Percentiles rank a stretch among this genome's conserved stretches.
Conservation (phyloP, 257 asterid species). For the Agastache rugosa region DNA sequence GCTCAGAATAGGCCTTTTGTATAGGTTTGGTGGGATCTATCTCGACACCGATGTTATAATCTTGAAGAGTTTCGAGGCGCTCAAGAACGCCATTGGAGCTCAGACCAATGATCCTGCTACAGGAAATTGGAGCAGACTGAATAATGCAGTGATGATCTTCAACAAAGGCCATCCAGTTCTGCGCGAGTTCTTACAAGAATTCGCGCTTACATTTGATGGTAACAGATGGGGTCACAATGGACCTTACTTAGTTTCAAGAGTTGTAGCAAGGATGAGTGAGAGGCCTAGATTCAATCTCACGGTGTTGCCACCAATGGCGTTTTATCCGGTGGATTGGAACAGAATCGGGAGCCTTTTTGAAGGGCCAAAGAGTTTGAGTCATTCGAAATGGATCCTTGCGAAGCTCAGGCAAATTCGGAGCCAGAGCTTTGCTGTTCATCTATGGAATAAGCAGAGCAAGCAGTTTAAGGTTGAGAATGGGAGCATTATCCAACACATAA, state of each 20-base stretch:
- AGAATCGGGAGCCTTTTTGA: constrained; percentile 58
- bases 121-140: constrained; percentile 77
- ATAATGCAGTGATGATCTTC: constrained; percentile 83
- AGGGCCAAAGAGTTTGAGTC: constrained; percentile 54
- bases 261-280: constrained; percentile 61
- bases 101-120: constrained; percentile 65
- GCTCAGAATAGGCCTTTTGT: constrained; percentile 70
- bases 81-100: constrained; percentile 74
- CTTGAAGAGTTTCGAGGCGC: constrained; percentile 55
- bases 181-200: constrained; percentile 73
- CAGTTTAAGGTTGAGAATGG: constrained; percentile 60
- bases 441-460: constrained; percentile 89
- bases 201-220: constrained; percentile 81
- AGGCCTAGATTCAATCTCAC: constrained; percentile 62
- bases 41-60: constrained; percentile 74
- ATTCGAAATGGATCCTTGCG: constrained; percentile 56
- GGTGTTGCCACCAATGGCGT: constrained; percentile 67
- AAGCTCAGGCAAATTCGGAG: constrained; percentile 58
- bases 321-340: constrained; percentile 89
- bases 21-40: constrained; percentile 81
- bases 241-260: constrained; percentile 86
- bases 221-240: constrained; percentile 95
- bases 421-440: constrained; percentile 67
- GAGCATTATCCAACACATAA: constrained; percentile 62
- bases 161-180: constrained; percentile 76